These are phyloP conservation scores for Tagetes erecta DNA, from an alignment of 129 eudicot species.

Conservation along the genomic window DNA sequence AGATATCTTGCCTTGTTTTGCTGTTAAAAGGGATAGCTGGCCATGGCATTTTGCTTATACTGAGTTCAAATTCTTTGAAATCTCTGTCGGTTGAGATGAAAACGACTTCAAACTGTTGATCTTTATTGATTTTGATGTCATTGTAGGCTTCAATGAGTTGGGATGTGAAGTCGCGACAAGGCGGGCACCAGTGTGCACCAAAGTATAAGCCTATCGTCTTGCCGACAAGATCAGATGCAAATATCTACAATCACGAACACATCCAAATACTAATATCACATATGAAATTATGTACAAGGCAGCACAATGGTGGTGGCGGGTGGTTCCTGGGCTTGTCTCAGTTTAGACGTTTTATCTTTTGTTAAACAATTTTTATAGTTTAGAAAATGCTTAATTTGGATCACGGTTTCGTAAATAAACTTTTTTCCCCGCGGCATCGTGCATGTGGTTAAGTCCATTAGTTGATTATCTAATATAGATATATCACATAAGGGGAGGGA, in stretches of 20 bases:
- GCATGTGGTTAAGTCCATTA: too few relatives aligned
- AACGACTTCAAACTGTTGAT: slow-evolving; percentile 45
- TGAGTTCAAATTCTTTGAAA: slow-evolving; percentile 39
- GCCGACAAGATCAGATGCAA: slow-evolving; percentile 45
- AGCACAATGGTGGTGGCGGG: too few relatives aligned
- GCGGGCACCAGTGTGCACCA: slow-evolving; percentile 61
- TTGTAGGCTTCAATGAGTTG: slow-evolving; percentile 47
- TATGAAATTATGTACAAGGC: too few relatives aligned
- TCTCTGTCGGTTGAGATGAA: slow-evolving; percentile 52
- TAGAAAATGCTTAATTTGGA: too few relatives aligned
- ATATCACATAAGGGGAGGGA: too few relatives aligned
- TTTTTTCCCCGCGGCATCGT: too few relatives aligned
- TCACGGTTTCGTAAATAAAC: too few relatives aligned
- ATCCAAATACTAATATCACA: too few relatives aligned
- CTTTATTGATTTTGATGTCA: slow-evolving; percentile 28
- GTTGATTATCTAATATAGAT: too few relatives aligned
- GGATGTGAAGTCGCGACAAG: slow-evolving; percentile 44
- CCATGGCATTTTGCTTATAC: slow-evolving; percentile 60
- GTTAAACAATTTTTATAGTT: too few relatives aligned
- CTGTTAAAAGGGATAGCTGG: slow-evolving; percentile 49
- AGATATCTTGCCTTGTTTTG: slow-evolving; percentile 44
- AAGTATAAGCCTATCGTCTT: slow-evolving; percentile 55
- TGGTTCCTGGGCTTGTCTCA: too few relatives aligned
- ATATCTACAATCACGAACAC: slow-evolving; percentile 30
- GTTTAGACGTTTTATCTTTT: too few relatives aligned